phyloP scores from a whole-genome alignment of 352 stramenopile species.

The Bremia lactucae region DNA sequence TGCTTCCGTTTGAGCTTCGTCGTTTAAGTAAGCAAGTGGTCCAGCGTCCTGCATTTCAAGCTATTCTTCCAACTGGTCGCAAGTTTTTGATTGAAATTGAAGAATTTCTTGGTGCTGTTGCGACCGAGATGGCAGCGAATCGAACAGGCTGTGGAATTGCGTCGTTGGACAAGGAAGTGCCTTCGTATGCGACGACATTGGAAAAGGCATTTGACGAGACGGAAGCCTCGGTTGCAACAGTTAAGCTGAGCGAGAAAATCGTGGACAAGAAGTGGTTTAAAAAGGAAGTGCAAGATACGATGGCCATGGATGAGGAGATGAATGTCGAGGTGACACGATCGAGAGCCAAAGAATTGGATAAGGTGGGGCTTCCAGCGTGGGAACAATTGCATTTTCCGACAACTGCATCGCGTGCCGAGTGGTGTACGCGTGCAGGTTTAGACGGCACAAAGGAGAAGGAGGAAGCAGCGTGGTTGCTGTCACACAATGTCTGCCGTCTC shows the following conservation, averaged over 20 bases:
- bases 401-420: constrained; percentile 31
- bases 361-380: constrained; percentile 48
- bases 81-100: constrained; percentile 88
- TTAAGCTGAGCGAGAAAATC: constrained; percentile 18
- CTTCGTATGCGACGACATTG: constrained; percentile 55
- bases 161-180: constrained; percentile 48
- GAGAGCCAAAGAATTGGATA: constrained; percentile 57
- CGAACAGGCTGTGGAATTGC: constrained; percentile 47
- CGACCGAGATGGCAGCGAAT: constrained; percentile 44
- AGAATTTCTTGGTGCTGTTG: constrained; percentile 66
- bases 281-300: constrained; percentile 50
- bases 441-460: constrained; percentile 50
- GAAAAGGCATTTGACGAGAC: constrained; percentile 55
- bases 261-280: too few relatives aligned
- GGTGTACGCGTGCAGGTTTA: constrained; percentile 39
- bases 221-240: constrained; percentile 11
- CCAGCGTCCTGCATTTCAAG: constrained; percentile 64
- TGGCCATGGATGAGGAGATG: constrained; percentile 42
- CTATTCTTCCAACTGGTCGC: constrained; percentile 77
- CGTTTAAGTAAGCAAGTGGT: constrained; percentile 79
- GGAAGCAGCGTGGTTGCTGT: constrained; percentile 67
- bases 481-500: constrained; percentile 89
- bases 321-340: constrained; percentile 38
- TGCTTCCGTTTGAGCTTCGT: constrained; percentile 80
- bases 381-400: constrained; percentile 50